Percentiles rank a stretch among this genome's conserved stretches.
Conservation (phyloP, 345 rosid species). For the Acer negundo region DNA sequence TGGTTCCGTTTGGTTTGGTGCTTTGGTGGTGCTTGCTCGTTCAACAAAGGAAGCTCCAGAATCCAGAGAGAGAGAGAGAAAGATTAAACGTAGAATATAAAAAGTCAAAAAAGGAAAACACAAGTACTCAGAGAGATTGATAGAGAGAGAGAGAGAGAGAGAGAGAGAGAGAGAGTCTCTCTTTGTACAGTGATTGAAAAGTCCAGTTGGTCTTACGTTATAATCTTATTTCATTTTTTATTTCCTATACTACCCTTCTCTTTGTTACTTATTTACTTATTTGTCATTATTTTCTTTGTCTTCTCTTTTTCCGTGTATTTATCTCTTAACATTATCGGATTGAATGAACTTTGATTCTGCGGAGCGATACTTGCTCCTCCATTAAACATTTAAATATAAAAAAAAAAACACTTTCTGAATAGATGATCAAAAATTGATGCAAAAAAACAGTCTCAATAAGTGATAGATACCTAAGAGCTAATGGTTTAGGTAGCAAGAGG, state of each 20-base stretch:
- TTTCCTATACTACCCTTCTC: conserved; percentile 17
- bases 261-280: not conserved
- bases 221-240: not conserved
- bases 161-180: not conserved
- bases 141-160: not conserved
- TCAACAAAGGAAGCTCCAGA: conserved; percentile 52
- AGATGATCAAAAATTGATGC: not conserved
- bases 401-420: no score
- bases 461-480: conserved; percentile 17
- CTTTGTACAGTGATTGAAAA: conserved; percentile 33
- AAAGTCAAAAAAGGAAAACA: conserved; percentile 33
- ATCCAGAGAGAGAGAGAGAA: not conserved
- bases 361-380: no score
- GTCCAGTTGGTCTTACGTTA: conserved; percentile 48
- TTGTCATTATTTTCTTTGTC: not conserved
- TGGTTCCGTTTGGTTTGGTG: conserved; percentile 33
- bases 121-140: not conserved
- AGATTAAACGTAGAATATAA: conserved; percentile 27
- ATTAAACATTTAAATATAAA: not conserved
- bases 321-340: no score
- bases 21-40: conserved; percentile 25
- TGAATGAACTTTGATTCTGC: no score
- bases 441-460: not conserved
- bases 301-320: not conserved
- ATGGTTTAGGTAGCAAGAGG: conserved; percentile 16